Evolutionary conservation across 2,329 filamentous ascomycete genomes (phyloP).

Genomic region (Ceratocystis variospora): DNA sequence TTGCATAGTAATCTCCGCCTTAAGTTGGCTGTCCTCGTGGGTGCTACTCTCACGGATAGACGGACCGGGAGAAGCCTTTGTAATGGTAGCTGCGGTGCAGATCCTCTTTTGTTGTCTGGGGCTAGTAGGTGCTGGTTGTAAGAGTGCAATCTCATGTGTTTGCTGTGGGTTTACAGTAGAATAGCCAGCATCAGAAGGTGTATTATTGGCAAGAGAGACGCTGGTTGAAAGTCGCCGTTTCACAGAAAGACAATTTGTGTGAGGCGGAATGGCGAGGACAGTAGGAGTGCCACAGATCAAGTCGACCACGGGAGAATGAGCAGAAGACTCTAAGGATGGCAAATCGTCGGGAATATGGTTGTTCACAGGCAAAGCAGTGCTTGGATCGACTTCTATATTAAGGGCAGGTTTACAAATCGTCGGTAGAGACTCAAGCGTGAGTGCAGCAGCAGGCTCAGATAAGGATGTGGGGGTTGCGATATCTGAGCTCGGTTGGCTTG

Average conservation of each 20-base stretch:
- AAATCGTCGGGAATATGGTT: background rate
- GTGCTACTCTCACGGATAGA: constrained; percentile 20
- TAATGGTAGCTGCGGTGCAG: background rate
- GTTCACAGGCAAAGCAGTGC: background rate
- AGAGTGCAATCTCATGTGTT: background rate
- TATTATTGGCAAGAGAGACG: constrained; percentile 36
- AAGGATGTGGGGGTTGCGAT: background rate
- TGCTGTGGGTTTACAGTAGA: background rate
- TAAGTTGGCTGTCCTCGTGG: constrained; percentile 30
- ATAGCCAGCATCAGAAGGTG: constrained; percentile 40
- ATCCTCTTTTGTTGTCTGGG: constrained; percentile 7
- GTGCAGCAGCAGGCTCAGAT: background rate
- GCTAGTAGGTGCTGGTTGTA: background rate
- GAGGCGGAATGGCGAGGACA: background rate
- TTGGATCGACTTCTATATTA: background rate
- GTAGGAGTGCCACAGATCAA: constrained; percentile 7
- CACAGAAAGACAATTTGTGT: background rate
- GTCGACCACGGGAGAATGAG: background rate
- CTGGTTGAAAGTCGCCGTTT: constrained; percentile 15
- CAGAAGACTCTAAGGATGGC: background rate
- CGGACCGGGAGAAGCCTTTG: background rate
- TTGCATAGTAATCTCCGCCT: constrained; percentile 36
- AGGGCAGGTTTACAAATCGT: background rate
- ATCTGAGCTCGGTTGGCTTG: background rate
- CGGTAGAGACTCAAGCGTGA: background rate